Evolutionary conservation across 345 rosid species (phyloP), one percentile per base, ranked within the genome.

Genomic region (Hevea brasiliensis): DNA sequence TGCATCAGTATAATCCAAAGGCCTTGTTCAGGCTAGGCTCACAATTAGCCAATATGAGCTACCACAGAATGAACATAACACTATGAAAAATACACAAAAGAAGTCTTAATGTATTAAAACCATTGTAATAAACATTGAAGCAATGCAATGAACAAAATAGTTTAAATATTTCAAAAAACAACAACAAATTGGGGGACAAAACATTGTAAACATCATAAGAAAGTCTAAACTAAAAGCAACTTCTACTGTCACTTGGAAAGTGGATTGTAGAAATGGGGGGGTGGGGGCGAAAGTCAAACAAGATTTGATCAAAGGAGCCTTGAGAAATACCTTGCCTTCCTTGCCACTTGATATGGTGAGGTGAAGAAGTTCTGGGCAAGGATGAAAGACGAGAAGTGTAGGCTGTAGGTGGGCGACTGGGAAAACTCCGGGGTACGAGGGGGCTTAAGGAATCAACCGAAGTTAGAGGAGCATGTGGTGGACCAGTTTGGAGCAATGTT

Each of bases 291-390:
- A 32, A 32, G 37, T 32, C 37, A 24, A 21, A 56, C n/a, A 58
- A 53, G 58, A 8, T 24, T 35, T 42, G 23, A 27, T 9, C 23
- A 42, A 29, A 68, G 8, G 51, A 41, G 23, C n/a, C 3, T 23
- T 42, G 70, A 62, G 65, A 65, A 44, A 55, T 76, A 80, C 83
- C 78, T 76, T 50, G 55, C 55, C 17, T 65, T 42, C 68, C 68
- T n/a, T 72, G 53, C 74, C 68, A 3, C 59, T 70, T 73, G 50
- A 71, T 29, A 12, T 71, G 72, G 11, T 10, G 61, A 32, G 55
- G 8, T 35, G 63, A 13, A 62, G 48, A 32, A 6, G 9, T 9
- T 32, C 37, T 23, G 48, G 41, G 57, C 6, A 47, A 27, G 57
- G 70, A 13, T 6, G 68, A 53, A 64, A 12, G 17, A 64, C 1